Base-by-base conservation (phyloP, 2,329 filamentous ascomycete genomes). In the Xylaria sp. region DNA sequence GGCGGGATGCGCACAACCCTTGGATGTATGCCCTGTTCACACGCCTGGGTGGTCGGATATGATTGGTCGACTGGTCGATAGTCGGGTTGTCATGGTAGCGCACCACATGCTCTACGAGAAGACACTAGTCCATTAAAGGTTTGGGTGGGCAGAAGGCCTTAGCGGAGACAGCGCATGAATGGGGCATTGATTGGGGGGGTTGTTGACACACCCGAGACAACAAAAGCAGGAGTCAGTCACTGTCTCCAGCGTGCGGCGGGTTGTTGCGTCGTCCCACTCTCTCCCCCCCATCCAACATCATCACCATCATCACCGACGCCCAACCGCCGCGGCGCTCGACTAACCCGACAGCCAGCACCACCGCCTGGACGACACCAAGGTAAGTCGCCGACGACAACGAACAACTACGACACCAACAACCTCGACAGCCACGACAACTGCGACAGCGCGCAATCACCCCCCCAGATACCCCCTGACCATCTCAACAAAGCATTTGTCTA, bases 41-140 rank as follows among this genome's bases (percentile, higher is more conserved):
- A n/a, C 28, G 9, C 28, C 28, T 31, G 28, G 9, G 28, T 31
- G 28, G 28, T 28, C 17, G 5, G 31, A 31, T 15, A 21, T 56
- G 45, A 60, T 63, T 63, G 63, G 60, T 42, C n/a, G 28, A 33
- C 54, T 3, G n/a, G 9, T 17, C 12, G 1, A 54, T 60, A 25
- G 40, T 55, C 54, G 35, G 68, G 70, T 72, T 72, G 70, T 71
- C 70, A 70, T 70, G 72, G 72, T 72, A 74, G 71, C 71, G 61
- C 51, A 60, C 56, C 64, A 71, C 67, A 67, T 71, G 69, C 68
- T 61, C 65, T 63, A 58, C 31, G 5, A 19, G 1, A 53, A 0
- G 1, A 33, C 54, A 68, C 68, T 72, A 71, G 47, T 0, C 69
- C 66, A 0, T 0, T 46, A 9, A 4, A 0, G 25, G 63, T 8